Evolutionary conservation across 345 rosid genomes (phyloP), one percentile per base, ranked within the genome.

Genomic region (Punica granatum): DNA sequence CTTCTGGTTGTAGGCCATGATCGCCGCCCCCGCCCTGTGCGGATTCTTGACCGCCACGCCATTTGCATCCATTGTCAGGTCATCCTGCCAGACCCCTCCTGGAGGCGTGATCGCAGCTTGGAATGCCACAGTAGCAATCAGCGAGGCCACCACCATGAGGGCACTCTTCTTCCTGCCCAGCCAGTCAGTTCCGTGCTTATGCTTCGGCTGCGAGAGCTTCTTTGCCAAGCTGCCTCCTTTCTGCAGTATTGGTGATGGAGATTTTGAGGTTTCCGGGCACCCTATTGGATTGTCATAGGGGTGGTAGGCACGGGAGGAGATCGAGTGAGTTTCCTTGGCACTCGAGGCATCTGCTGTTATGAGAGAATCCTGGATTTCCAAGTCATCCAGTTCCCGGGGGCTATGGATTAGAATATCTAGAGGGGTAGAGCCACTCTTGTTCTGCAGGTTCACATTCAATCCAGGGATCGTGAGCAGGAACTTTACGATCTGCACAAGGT

Each of bases 51-150:
- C 70, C 0, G 62, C 44, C 23, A 61, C 59, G 16, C 71, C 71
- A 0, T 23, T 61, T 19, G 56, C 70, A 13, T 72, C 75, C 2
- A 7, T 62, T 13, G 43, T 48, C 30, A 34, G 36, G 61, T 72
- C 71, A 0, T 67, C 70, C 71, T 72, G 75, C 75, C 70, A 69
- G 41, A 69, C 67, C 1, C 81, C 78, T 60, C 78, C 75, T 0
- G 81, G 72, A 6, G 78, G 81, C 1, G 75, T 71, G 18, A 74
- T 59, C 32, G 66, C 81, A 15, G 81, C 75, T 58, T 78, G 81
- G 64, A 64, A 78, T 2, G 81, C 73, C 70, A 78, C 76, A 21
- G 81, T 68, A 7, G 81, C 78, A 23, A 74, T 72, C 28, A 74
- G 42, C 0, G 73, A 67, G 34, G 78, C 81, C 34, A 68, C 81